A percentile compares a stretch with the other conserved stretches of the same genome.
Evolutionary conservation across 2,329 filamentous ascomycete genomes (phyloP).

Genomic region (Scedosporium minutisporum): DNA sequence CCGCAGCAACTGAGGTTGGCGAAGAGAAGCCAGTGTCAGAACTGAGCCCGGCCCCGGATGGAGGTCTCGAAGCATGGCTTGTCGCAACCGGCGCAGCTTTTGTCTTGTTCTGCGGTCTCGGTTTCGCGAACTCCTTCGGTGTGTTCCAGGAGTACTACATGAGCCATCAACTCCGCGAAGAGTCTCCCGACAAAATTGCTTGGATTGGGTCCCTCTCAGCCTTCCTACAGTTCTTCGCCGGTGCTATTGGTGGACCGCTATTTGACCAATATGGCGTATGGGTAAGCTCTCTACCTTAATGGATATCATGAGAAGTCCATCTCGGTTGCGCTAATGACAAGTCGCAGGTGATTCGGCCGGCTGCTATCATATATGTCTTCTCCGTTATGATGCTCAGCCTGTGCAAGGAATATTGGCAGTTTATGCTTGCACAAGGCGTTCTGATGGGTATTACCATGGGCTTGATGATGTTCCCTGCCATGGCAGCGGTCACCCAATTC

Average conservation of each 20-base stretch:
- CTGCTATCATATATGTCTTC: conserved; percentile 44
- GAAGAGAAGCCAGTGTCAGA: not conserved
- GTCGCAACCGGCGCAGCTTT: conserved; percentile 24
- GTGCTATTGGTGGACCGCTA: conserved; percentile 24
- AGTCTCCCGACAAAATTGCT: conserved; percentile 23
- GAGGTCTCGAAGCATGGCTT: conserved; percentile 29
- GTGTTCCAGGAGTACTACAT: conserved; percentile 34
- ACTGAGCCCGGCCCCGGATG: conserved; percentile 16
- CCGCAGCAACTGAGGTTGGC: not conserved
- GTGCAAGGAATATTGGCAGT: conserved; percentile 31
- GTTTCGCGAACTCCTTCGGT: conserved; percentile 34
- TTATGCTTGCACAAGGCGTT: conserved; percentile 32
- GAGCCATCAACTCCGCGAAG: conserved; percentile 20
- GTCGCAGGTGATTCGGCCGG: conserved; percentile 21
- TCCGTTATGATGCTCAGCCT: conserved; percentile 56
- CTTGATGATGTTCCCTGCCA: conserved; percentile 30
- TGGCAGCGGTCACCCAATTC: conserved; percentile 37
- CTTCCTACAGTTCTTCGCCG: conserved; percentile 26
- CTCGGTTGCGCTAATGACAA: not conserved
- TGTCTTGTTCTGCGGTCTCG: conserved; percentile 28
- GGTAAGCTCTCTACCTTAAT: conserved; percentile 12
- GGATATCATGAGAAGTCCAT: no score
- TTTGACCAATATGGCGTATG: conserved; percentile 32
- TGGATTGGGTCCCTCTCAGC: conserved; percentile 31
- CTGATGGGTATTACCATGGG: conserved; percentile 29